These are phyloP conservation scores for Anisogramma anomala DNA, from an alignment of 2,329 filamentous ascomycete genomes.

Conservation along the genomic window DNA sequence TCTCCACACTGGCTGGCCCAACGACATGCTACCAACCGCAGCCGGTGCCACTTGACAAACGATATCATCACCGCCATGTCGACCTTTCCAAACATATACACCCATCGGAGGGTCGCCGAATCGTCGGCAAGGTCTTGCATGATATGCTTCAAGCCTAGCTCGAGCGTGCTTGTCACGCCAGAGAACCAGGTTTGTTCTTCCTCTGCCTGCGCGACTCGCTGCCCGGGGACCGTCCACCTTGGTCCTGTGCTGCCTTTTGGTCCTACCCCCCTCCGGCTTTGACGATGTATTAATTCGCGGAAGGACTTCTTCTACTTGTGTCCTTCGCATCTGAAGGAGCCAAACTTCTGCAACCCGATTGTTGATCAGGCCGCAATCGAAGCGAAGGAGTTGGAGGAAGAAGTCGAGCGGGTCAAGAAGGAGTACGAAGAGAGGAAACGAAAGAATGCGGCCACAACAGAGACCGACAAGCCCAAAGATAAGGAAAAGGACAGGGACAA, in stretches of 20 bases:
- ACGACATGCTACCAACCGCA: too few species aligned
- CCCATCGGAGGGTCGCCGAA: constrained; percentile 77
- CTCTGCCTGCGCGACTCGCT: constrained; percentile 7
- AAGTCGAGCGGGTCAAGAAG: constrained; percentile 55
- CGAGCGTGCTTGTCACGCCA: constrained; percentile 76
- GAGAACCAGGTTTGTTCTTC: constrained; percentile 62
- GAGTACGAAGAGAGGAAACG: constrained; percentile 66
- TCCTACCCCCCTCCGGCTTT: too few species aligned
- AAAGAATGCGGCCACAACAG: constrained; percentile 56
- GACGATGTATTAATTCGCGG: too few species aligned
- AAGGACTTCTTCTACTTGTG: constrained; percentile 90
- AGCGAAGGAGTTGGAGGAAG: constrained; percentile 51
- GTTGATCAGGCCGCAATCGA: constrained; percentile 56
- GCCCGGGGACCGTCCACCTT: not conserved
- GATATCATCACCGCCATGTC: constrained; percentile 23
- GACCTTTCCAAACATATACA: constrained; percentile 66
- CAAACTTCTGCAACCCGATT: constrained; percentile 65
- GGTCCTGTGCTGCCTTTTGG: too few species aligned
- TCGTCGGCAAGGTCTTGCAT: constrained; percentile 74
- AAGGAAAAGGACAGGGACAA: constrained; percentile 33
- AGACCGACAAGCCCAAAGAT: constrained; percentile 42
- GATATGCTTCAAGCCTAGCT: constrained; percentile 81
- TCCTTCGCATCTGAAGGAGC: constrained; percentile 68
- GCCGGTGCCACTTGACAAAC: too few species aligned
- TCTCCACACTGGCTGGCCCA: too few species aligned